Conservation (phyloP, 169 alveolate genomes). For the Cryptosporidium meleagridis region DNA sequence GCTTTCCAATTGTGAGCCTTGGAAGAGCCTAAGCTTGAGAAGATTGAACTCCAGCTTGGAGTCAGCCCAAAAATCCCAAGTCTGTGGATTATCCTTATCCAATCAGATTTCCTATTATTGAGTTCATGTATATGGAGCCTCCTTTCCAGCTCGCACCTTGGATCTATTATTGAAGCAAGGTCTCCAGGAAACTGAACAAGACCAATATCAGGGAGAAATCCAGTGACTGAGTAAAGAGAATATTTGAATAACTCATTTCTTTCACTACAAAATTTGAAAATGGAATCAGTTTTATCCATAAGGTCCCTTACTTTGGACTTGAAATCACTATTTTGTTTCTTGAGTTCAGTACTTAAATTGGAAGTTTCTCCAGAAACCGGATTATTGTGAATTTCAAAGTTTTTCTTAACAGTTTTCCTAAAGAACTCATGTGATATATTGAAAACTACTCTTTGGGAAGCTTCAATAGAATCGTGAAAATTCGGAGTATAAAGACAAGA, state of each 20-base stretch:
- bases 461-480: not conserved
- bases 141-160: conserved; percentile 29
- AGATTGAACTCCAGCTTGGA: conserved; percentile 43
- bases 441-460: conserved; percentile 40
- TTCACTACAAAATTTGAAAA: conserved; percentile 50
- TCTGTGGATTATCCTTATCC: conserved; percentile 5
- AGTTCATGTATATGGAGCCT: conserved; percentile 4
- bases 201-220: conserved; percentile 69
- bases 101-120: not conserved
- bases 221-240: conserved; percentile 49
- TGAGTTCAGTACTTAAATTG: not conserved
- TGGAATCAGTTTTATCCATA: conserved; percentile 1
- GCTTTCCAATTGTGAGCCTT: conserved; percentile 3
- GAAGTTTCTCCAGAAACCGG: not conserved
- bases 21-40: not conserved
- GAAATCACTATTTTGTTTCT: not conserved
- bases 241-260: conserved; percentile 15
- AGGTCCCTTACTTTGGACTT: not conserved
- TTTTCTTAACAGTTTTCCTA: not conserved
- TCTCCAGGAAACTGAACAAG: conserved; percentile 31
- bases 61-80: conserved; percentile 24
- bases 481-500: conserved; percentile 12
- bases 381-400: not conserved
- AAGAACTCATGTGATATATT: conserved; percentile 31
- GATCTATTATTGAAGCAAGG: conserved; percentile 28